phyloP scores from a whole-genome alignment of 306 rosid species.

The Casuarina glauca region DNA sequence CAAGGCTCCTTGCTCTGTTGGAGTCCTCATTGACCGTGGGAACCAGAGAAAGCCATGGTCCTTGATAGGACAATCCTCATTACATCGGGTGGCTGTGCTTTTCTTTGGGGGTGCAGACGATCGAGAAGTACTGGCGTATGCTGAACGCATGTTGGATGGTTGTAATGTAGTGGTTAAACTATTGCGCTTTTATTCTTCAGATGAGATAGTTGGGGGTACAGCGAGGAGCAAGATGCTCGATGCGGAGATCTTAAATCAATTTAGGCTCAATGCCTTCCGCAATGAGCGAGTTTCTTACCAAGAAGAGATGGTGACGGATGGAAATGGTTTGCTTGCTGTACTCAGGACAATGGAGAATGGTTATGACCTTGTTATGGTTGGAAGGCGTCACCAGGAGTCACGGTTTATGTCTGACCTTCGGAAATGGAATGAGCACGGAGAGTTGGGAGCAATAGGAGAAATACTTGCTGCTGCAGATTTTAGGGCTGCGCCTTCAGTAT shows the following conservation, averaged over 20 bases:
- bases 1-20: slow-evolving; percentile 84
- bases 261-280: slow-evolving; percentile 51
- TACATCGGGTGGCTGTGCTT: slow-evolving; percentile 45
- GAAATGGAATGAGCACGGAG: slow-evolving; percentile 45
- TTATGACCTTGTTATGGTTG: slow-evolving; percentile 63
- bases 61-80: slow-evolving; percentile 12
- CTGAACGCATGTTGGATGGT: slow-evolving; percentile 51
- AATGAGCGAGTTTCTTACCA: slow-evolving; percentile 50
- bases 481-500: slow-evolving; percentile 40
- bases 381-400: slow-evolving; percentile 57
- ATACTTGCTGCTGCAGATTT: slow-evolving; percentile 46
- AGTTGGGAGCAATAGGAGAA: slow-evolving; percentile 61
- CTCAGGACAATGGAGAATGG: slow-evolving; percentile 36
- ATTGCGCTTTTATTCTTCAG: slow-evolving; percentile 38
- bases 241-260: slow-evolving; percentile 47
- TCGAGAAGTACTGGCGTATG: slow-evolving; percentile 59
- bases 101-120: slow-evolving; percentile 82
- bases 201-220: slow-evolving; percentile 45
- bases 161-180: slow-evolving; percentile 47
- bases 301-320: slow-evolving; percentile 30
- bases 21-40: slow-evolving; percentile 63
- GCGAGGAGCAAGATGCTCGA: slow-evolving; percentile 58
- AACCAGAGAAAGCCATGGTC: slow-evolving; percentile 32
- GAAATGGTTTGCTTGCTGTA: slow-evolving; percentile 36
- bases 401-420: slow-evolving; percentile 44